A percentile compares a stretch with the other conserved stretches of the same genome.
Evolutionary conservation across 2,329 filamentous ascomycete species (phyloP).

Genomic region (Paecilomyces sp.): DNA sequence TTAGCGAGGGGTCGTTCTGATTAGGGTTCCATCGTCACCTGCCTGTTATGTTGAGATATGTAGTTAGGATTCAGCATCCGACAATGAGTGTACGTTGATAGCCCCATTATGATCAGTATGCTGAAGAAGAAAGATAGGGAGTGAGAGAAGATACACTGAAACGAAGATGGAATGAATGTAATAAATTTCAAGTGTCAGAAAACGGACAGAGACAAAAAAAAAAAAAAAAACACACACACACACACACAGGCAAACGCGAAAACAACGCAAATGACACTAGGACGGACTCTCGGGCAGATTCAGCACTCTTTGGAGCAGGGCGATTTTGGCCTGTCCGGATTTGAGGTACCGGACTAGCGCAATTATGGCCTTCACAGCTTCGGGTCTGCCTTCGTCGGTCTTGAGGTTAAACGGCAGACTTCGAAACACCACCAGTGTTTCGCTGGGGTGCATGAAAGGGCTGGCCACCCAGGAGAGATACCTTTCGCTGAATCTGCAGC

Average conservation of each 20-base stretch:
- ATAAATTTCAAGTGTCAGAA: too few relatives aligned
- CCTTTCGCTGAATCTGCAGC: background rate
- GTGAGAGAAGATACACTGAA: too few relatives aligned
- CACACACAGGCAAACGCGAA: too few relatives aligned
- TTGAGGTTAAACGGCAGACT: background rate
- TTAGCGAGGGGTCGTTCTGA: constrained; percentile 8
- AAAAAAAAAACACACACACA: too few relatives aligned
- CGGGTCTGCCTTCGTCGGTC: background rate
- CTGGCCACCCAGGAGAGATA: background rate
- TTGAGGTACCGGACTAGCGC: background rate
- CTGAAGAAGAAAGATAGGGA: too few relatives aligned
- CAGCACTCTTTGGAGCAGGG: background rate
- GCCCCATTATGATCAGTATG: too few relatives aligned
- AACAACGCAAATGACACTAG: too few relatives aligned
- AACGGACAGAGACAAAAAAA: too few relatives aligned
- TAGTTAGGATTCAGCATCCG: too few relatives aligned
- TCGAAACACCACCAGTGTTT: background rate
- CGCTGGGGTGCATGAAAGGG: background rate
- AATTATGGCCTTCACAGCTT: background rate
- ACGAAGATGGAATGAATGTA: too few relatives aligned
- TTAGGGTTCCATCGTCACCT: constrained; percentile 26
- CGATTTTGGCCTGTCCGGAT: background rate
- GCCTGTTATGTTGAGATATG: constrained; percentile 3
- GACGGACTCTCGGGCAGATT: too few relatives aligned
- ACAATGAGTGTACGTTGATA: too few relatives aligned